phyloP scores from a whole-genome alignment of 2,329 filamentous ascomycete genomes.

The Trichoderma semiorbis region DNA sequence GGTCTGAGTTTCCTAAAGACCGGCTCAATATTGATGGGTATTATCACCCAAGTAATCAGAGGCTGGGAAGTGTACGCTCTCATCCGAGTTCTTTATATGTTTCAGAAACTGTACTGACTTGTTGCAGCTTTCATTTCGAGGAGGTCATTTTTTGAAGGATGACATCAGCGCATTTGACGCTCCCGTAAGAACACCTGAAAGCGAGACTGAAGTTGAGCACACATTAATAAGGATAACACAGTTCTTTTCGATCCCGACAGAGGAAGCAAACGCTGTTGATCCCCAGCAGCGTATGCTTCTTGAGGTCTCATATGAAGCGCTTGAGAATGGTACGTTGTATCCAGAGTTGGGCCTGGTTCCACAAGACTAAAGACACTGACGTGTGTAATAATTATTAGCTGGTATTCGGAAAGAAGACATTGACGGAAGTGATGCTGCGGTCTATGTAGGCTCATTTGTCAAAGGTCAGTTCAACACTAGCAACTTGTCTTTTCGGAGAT shows the following conservation, averaged over 20 bases:
- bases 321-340: constrained; percentile 43
- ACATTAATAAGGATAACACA: constrained; percentile 22
- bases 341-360: neutral
- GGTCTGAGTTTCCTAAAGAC: constrained; percentile 46
- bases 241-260: constrained; percentile 50
- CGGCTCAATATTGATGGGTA: constrained; percentile 52
- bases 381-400: constrained; percentile 28
- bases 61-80: constrained; percentile 45
- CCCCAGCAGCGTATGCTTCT: constrained; percentile 52
- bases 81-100: neutral
- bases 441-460: constrained; percentile 51
- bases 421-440: constrained; percentile 43
- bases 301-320: constrained; percentile 48
- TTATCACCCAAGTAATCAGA: constrained; percentile 49
- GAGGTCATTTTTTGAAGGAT: constrained; percentile 49
- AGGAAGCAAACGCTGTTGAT: constrained; percentile 51
- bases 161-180: constrained; percentile 48
- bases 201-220: neutral
- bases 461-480: constrained; percentile 36
- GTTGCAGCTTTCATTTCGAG: constrained; percentile 43
- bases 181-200: constrained; percentile 34
- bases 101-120: constrained; percentile 9
- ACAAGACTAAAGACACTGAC: neutral
- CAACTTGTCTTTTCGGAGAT: neutral
- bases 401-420: constrained; percentile 43